These are phyloP conservation scores for Jacaranda mimosifolia DNA, from an alignment of 257 asterid genomes.

Conservation along the genomic window DNA sequence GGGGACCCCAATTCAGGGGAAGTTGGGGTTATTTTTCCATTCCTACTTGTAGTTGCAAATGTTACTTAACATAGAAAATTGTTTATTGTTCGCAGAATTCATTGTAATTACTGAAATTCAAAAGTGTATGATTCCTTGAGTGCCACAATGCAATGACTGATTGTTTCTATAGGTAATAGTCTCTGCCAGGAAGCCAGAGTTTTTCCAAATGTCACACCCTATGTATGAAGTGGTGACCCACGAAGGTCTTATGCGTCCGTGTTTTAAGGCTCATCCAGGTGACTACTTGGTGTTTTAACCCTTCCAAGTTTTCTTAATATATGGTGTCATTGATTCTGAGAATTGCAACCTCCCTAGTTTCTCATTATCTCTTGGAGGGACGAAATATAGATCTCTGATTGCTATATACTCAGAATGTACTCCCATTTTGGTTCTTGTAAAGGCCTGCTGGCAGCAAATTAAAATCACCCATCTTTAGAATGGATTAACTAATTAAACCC, in stretches of 20 bases:
- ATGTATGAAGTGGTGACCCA: constrained; percentile 92
- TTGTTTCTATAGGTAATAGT: constrained; percentile 73
- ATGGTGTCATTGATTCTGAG: background rate
- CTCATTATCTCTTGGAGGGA: background rate
- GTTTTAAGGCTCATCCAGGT: constrained; percentile 87
- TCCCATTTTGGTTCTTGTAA: constrained; percentile 5
- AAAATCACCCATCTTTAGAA: background rate
- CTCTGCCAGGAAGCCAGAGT: constrained; percentile 92
- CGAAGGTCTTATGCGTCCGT: constrained; percentile 94
- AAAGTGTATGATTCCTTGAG: constrained; percentile 21
- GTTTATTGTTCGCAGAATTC: background rate
- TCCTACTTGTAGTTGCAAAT: constrained; percentile 30
- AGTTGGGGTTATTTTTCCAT: too few relatives aligned
- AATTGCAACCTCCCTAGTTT: constrained; percentile 5
- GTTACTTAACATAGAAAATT: constrained; percentile 4
- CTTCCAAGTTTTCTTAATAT: constrained; percentile 26
- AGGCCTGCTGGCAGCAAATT: constrained; percentile 10
- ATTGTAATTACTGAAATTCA: constrained; percentile 22
- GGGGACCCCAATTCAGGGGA: too few relatives aligned
- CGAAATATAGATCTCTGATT: constrained; percentile 2
- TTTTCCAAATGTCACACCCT: constrained; percentile 90
- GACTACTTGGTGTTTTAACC: constrained; percentile 36
- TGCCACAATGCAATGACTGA: constrained; percentile 21
- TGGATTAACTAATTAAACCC: background rate
- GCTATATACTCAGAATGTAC: constrained; percentile 6